Percentiles rank a stretch among this genome's conserved stretches.
These are phyloP conservation scores for Sergeia podlipaevii DNA, from an alignment of 208 protist species.

Conservation along the genomic window DNA sequence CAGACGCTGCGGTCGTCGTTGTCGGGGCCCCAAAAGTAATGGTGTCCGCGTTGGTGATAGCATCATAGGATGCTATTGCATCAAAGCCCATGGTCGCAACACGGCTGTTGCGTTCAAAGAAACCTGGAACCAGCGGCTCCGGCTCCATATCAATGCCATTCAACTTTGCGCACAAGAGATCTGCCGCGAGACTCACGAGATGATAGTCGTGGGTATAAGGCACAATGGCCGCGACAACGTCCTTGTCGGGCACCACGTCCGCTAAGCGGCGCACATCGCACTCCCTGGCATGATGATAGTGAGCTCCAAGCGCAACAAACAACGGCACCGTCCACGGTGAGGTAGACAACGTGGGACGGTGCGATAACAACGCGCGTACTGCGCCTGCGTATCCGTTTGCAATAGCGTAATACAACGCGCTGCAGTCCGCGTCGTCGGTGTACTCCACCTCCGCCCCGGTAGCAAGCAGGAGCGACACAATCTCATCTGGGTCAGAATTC, in stretches of 20 bases:
- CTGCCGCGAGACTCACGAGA: slow-evolving; percentile 44
- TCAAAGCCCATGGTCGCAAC: too few species aligned
- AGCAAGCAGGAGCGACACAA: slow-evolving; percentile 62
- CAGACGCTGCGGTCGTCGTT: slow-evolving; percentile 16
- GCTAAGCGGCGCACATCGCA: slow-evolving; percentile 62
- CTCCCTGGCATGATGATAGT: slow-evolving; percentile 61
- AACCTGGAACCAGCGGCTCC: too few species aligned
- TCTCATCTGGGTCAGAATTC: slow-evolving; percentile 64
- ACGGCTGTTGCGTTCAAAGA: not conserved
- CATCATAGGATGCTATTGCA: too few species aligned
- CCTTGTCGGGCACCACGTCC: slow-evolving; percentile 44
- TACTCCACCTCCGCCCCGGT: slow-evolving; percentile 68
- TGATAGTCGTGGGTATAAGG: slow-evolving; percentile 30
- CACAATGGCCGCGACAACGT: slow-evolving; percentile 51
- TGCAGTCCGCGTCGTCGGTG: slow-evolving; percentile 74
- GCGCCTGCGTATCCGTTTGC: slow-evolving; percentile 81
- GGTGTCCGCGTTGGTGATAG: too few species aligned
- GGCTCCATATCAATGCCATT: slow-evolving; percentile 27
- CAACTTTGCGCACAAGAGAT: slow-evolving; percentile 67
- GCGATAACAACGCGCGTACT: slow-evolving; percentile 42
- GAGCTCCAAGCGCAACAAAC: slow-evolving; percentile 70
- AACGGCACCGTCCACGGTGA: slow-evolving; percentile 61
- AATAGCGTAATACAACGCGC: slow-evolving; percentile 86
- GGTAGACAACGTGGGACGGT: slow-evolving; percentile 45
- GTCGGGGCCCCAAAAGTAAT: slow-evolving; percentile 18